Evolutionary conservation across 768 basidiomycete species (phyloP).

Genomic region (Naganishia antarctica): DNA sequence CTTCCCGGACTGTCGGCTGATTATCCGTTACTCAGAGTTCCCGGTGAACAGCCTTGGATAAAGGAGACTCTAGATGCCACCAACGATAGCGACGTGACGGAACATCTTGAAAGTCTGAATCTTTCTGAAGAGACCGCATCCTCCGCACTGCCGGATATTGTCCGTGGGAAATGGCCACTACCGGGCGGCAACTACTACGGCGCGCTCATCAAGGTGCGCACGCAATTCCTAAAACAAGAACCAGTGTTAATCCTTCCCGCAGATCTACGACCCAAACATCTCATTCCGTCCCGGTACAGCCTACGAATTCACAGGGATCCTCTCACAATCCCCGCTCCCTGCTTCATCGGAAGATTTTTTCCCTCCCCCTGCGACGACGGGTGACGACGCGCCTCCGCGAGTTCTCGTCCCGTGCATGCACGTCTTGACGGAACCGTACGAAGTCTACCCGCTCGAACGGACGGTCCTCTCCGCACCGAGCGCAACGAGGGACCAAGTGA

Average conservation of each 20-base stretch:
- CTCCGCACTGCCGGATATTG: slow-evolving; percentile 23
- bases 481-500: slow-evolving; percentile 29
- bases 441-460: slow-evolving; percentile 7
- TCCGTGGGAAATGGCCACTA: slow-evolving; percentile 40
- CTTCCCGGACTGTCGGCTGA: too few relatives aligned
- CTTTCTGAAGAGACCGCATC: background rate
- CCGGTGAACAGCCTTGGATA: slow-evolving; percentile 41
- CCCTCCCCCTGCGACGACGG: background rate
- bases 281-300: slow-evolving; percentile 40
- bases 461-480: background rate
- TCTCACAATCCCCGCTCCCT: slow-evolving; percentile 40
- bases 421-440: slow-evolving; percentile 31
- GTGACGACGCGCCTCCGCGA: slow-evolving; percentile 13
- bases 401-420: slow-evolving; percentile 41
- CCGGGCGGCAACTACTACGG: slow-evolving; percentile 37
- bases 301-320: slow-evolving; percentile 41
- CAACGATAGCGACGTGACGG: background rate
- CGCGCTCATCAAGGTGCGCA: slow-evolving; percentile 46
- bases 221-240: background rate
- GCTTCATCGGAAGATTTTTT: slow-evolving; percentile 22
- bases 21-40: slow-evolving; percentile 33
- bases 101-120: background rate
- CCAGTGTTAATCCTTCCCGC: background rate
- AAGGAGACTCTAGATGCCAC: slow-evolving; percentile 7
- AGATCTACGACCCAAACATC: slow-evolving; percentile 43